Base-by-base conservation (phyloP, 169 alveolate genomes). In the Plasmodium vinckei region DNA sequence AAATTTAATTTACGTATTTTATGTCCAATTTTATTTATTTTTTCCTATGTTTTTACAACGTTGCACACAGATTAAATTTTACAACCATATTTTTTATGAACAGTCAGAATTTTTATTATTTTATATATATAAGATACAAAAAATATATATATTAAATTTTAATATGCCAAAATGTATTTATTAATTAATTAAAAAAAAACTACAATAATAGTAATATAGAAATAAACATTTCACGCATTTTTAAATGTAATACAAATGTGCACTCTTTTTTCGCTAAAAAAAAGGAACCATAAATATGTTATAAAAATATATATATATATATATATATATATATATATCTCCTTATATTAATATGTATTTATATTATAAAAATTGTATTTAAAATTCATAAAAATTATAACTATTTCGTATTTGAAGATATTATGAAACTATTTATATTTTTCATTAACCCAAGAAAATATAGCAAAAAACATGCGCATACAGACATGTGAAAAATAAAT, bases 31-130 rank as follows among this genome's bases (percentile, higher is more conserved):
- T 23, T 9, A 9, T 57, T 17, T 21, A 2, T 9, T 61, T 61
- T 9, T 10, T 27, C 27, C 44, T 25, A 21, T 10, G 71, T 61
- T 61, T 17, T 61, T 61, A 61, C 71, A 61, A 61, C 71, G 49
- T 61, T 61, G 71, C 71, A 61, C 71, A 61, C 71, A 9, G 49
- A 27, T 61, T 9, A 27, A 10, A 10, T 27, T 61, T 61, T 27
- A 21, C 46, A 61, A 27, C 21, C 42, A 33, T 33, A 33, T 33
- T 33, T 33, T 33, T 13, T 51, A 51, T 51, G 17, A 13, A 33
- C 42, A 33, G 42, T 33, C 42, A 33, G 42, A 33, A 33, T 33
- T 33, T 3, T 33, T 33, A 33, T 33, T 33, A 33, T 33, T 33
- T 33, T 33, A 33, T 33, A 33, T 33, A 33, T 33, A 33, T 3